phyloP scores from a whole-genome alignment of 2,329 filamentous ascomycete species.

The Aspergillus calidoustus region DNA sequence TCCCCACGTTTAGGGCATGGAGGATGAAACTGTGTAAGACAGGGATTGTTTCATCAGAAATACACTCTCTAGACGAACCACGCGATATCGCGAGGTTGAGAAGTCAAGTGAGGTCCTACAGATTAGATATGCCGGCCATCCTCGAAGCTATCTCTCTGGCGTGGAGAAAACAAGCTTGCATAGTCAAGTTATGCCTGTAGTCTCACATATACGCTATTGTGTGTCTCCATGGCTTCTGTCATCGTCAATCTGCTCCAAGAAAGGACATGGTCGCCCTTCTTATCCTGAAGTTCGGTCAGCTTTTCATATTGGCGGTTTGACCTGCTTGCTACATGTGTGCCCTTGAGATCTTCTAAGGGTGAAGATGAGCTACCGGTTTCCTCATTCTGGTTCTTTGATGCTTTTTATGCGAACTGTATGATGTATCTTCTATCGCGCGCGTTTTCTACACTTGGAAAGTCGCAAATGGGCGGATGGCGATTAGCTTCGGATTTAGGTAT shows the following conservation, averaged over 20 bases:
- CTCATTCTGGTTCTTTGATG: constrained; percentile 5
- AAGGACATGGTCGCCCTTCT: not conserved
- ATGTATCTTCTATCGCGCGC: not conserved
- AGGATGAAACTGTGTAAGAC: constrained; percentile 38
- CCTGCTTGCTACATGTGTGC: not conserved
- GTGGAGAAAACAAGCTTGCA: not conserved
- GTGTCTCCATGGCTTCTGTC: not conserved
- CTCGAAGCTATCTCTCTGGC: not conserved
- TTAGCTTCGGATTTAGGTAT: not conserved
- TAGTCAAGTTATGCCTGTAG: not conserved
- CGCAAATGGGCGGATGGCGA: not conserved
- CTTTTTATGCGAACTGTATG: constrained; percentile 1
- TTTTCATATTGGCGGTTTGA: not conserved
- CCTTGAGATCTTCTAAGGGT: not conserved
- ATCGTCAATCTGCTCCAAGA: not conserved
- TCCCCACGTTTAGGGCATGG: constrained; percentile 56
- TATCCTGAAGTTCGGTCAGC: not conserved
- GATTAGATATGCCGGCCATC: not conserved
- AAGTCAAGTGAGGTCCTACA: not conserved
- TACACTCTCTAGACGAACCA: not conserved
- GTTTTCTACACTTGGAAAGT: not conserved
- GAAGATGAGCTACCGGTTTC: constrained; percentile 5
- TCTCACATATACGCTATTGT: not conserved
- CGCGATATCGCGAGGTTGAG: not conserved
- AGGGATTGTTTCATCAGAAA: not conserved